Conservation (phyloP, 805 yeast genomes). For the Kodamaea nitidulidarum region DNA sequence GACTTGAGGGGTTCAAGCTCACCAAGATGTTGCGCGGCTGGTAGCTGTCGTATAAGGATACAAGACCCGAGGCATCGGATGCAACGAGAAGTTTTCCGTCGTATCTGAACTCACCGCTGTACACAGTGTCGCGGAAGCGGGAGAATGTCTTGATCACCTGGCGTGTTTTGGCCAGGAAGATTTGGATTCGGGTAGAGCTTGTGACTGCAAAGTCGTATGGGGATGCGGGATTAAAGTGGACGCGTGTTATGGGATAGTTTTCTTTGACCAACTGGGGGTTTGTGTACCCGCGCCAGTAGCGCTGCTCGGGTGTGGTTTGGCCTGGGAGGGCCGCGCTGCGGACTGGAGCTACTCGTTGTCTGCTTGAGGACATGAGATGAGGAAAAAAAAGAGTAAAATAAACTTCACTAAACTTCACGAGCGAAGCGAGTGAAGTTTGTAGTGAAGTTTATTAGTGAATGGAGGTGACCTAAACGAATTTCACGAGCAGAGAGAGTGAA, state of each 20-base stretch:
- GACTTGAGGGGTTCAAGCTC: slow-evolving; percentile 75
- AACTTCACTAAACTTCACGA: background rate
- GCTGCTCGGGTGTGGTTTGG: slow-evolving; percentile 85
- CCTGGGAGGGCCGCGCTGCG: slow-evolving; percentile 77
- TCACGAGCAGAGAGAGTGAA: no score
- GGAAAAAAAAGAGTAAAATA: background rate
- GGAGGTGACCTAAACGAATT: no score
- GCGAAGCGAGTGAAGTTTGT: background rate
- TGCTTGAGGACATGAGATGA: slow-evolving; percentile 63
- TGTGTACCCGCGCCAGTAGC: slow-evolving; percentile 85
- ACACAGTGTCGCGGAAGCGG: slow-evolving; percentile 87
- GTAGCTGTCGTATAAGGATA: slow-evolving; percentile 82
- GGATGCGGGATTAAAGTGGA: slow-evolving; percentile 77
- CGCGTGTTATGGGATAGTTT: slow-evolving; percentile 84
- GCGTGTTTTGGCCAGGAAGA: slow-evolving; percentile 90
- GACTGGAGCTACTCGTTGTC: slow-evolving; percentile 59
- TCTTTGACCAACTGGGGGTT: slow-evolving; percentile 90
- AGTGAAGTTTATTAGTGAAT: no score
- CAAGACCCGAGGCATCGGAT: slow-evolving; percentile 92
- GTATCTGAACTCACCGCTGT: slow-evolving; percentile 82
- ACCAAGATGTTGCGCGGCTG: slow-evolving; percentile 77
- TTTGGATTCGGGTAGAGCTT: slow-evolving; percentile 84
- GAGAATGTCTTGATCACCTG: slow-evolving; percentile 83
- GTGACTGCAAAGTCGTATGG: slow-evolving; percentile 95
- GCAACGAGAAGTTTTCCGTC: slow-evolving; percentile 92